Conservation (phyloP, 148 eudicot genomes). For the Persicaria tinctoria region DNA sequence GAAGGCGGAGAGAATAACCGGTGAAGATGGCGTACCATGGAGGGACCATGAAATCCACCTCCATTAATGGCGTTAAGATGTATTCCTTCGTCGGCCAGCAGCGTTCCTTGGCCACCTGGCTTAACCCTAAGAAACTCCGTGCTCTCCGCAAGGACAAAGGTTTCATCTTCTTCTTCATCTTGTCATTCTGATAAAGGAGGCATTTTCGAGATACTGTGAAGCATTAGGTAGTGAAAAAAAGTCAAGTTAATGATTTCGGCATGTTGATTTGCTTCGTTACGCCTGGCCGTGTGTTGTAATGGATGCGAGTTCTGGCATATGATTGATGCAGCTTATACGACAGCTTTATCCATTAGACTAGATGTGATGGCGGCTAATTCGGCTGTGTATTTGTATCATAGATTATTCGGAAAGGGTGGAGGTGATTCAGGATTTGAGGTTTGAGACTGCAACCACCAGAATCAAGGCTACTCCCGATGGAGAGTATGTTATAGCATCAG, state of each 20-base stretch:
- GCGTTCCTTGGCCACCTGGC: constrained; percentile 62
- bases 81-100: constrained; percentile 59
- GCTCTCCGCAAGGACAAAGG: constrained; percentile 78
- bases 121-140: constrained; percentile 62
- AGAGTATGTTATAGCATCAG: constrained; percentile 88
- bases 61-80: constrained; percentile 78
- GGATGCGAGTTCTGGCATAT: neutral
- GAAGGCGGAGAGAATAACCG: neutral
- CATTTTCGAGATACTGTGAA: neutral
- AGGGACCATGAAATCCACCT: constrained; percentile 64
- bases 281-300: neutral
- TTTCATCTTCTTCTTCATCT: neutral
- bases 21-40: constrained; percentile 49
- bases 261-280: neutral
- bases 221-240: neutral
- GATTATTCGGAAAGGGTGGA: constrained; percentile 79
- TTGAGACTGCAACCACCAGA: constrained; percentile 81
- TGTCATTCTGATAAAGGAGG: neutral
- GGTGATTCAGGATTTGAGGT: constrained; percentile 73
- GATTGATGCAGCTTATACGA: neutral
- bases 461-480: constrained; percentile 96
- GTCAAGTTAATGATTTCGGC: neutral
- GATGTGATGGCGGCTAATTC: neutral
- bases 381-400: constrained; percentile 15
- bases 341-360: neutral